A percentile compares a stretch with the other conserved stretches of the same genome.
These are phyloP conservation scores for Stephania cephalantha DNA, from an alignment of 164 flowering plant species.

Conservation along the genomic window DNA sequence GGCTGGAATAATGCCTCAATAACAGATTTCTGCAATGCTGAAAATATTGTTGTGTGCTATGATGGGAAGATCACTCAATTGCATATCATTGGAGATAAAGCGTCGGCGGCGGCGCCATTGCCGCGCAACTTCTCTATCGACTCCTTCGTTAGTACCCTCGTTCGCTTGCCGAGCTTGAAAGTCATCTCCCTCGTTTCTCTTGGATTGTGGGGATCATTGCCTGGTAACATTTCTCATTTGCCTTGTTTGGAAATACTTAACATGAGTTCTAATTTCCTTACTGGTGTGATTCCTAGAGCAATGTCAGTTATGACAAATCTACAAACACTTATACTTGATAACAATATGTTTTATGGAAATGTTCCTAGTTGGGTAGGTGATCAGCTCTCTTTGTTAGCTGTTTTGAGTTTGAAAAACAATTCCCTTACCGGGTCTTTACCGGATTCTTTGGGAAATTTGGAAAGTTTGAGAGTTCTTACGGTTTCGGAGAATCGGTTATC, in stretches of 20 bases:
- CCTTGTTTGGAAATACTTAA: conserved; percentile 80
- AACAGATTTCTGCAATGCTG: conserved; percentile 74
- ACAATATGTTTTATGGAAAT: conserved; percentile 58
- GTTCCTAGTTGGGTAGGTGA: conserved; percentile 52
- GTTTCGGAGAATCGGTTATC: conserved; percentile 61
- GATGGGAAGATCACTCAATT: conserved; percentile 74
- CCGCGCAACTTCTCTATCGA: conserved; percentile 67
- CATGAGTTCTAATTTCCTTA: conserved; percentile 68
- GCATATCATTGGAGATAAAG: conserved; percentile 53
- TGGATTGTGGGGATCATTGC: conserved; percentile 85
- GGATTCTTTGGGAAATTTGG: conserved; percentile 40
- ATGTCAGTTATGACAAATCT: conserved; percentile 45
- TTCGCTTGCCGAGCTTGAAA: conserved; percentile 58
- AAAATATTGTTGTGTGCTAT: conserved; percentile 75
- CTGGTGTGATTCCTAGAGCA: conserved; percentile 57
- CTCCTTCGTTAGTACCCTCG: conserved; percentile 64
- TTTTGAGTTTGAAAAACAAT: conserved; percentile 74
- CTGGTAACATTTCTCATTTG: conserved; percentile 50
- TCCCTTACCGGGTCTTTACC: conserved; percentile 62
- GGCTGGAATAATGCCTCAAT: conserved; percentile 49
- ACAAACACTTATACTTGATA: conserved; percentile 72
- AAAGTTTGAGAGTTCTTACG: conserved; percentile 58
- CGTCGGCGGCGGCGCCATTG: conserved; percentile 26
- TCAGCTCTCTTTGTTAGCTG: conserved; percentile 45
- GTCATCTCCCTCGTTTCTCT: conserved; percentile 86